Conservation (phyloP, 1,284 basidiomycete genomes). For the Moesziomyces sp. region DNA sequence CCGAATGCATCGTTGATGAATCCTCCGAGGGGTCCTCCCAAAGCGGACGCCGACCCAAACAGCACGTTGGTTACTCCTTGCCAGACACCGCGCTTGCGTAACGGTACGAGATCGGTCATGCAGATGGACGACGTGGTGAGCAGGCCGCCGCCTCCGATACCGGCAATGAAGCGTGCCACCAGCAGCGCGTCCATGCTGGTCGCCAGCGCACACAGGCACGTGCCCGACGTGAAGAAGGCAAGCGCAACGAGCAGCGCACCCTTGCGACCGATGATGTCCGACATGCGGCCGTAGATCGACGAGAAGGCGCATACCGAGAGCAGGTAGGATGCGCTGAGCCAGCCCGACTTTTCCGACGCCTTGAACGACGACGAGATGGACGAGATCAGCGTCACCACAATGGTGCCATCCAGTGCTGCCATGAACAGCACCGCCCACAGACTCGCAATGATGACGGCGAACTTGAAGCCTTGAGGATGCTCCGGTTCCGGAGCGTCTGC, state of each 20-base stretch:
- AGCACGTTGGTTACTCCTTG: conserved; percentile 67
- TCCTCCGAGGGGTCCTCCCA: conserved; percentile 63
- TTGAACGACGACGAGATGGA: conserved; percentile 65
- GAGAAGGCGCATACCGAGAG: conserved; percentile 65
- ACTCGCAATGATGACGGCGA: conserved; percentile 58
- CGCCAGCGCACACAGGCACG: conserved; percentile 61
- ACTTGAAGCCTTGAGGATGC: conserved; percentile 34
- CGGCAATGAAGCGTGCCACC: conserved; percentile 68
- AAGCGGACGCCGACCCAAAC: conserved; percentile 64
- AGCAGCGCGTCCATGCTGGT: conserved; percentile 55
- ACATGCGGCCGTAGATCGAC: conserved; percentile 62
- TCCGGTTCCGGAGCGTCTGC: conserved; percentile 1
- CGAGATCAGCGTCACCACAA: conserved; percentile 62
- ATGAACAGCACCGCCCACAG: conserved; percentile 65
- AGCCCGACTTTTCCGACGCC: conserved; percentile 60
- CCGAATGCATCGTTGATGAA: conserved; percentile 54
- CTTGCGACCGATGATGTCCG: conserved; percentile 65
- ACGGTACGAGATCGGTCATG: conserved; percentile 68
- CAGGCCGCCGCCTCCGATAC: conserved; percentile 70
- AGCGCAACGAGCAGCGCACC: conserved; percentile 63
- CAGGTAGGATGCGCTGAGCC: conserved; percentile 65
- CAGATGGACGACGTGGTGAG: conserved; percentile 69
- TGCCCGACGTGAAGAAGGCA: conserved; percentile 55
- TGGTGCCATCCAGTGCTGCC: conserved; percentile 63
- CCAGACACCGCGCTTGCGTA: conserved; percentile 69